Evolutionary conservation across 441 rosid genomes (phyloP).

Genomic region (Adansonia grandidieri): DNA sequence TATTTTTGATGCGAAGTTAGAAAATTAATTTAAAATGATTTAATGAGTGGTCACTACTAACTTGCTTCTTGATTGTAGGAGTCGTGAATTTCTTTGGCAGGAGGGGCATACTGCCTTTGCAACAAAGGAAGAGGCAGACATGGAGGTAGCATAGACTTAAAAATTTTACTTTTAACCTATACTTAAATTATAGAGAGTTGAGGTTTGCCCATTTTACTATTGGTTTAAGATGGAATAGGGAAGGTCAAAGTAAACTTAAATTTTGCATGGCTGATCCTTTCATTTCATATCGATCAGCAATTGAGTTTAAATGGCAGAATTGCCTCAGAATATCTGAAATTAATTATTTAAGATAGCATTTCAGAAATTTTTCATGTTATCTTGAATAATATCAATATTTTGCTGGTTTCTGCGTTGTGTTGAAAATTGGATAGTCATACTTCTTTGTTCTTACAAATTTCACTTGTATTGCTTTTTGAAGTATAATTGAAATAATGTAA

Average conservation of each 20-base stretch:
- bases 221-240: background rate
- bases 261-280: background rate
- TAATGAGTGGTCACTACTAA: constrained; percentile 12
- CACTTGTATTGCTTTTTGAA: background rate
- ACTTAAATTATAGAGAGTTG: background rate
- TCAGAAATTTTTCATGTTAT: background rate
- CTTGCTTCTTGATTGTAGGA: constrained; percentile 55
- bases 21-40: background rate
- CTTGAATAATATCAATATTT: background rate
- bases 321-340: background rate
- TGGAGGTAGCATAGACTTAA: constrained; percentile 60
- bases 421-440: background rate
- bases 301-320: background rate
- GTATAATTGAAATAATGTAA: background rate
- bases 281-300: background rate
- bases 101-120: constrained; percentile 99
- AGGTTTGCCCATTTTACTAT: background rate
- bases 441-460: background rate
- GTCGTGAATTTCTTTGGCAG: constrained; percentile 99
- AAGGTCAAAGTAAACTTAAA: background rate
- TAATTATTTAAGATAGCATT: background rate
- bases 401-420: background rate
- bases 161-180: constrained; percentile 21
- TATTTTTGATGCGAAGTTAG: background rate
- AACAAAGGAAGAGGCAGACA: constrained; percentile 86